Conservation (phyloP, 441 rosid species). For the Arabidopsis lyrata region DNA sequence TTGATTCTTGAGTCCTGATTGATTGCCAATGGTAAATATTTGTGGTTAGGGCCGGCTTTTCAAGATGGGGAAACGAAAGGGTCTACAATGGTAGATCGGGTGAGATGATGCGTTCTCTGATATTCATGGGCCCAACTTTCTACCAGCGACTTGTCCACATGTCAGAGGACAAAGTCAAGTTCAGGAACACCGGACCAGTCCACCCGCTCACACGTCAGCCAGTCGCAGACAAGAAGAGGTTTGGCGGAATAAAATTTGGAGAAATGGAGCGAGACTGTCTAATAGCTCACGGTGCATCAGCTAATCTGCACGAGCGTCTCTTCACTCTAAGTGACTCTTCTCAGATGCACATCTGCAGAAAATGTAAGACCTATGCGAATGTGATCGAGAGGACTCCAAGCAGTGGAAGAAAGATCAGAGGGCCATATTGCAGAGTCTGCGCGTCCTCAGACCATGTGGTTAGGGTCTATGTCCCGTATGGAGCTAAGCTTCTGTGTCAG, state of each 20-base stretch:
- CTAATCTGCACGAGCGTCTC: constrained; percentile 83
- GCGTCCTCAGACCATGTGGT: constrained; percentile 69
- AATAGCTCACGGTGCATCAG: constrained; percentile 87
- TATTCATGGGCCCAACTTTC: constrained; percentile 91
- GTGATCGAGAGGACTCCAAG: constrained; percentile 67
- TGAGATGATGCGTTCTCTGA: constrained; percentile 71
- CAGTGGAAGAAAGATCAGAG: constrained; percentile 72
- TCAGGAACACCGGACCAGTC: constrained; percentile 92
- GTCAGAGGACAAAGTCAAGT: constrained; percentile 94
- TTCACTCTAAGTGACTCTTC: constrained; percentile 83
- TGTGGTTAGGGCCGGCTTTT: constrained; percentile 78
- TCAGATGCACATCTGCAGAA: constrained; percentile 74
- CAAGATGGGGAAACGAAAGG: constrained; percentile 87
- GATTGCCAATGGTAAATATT: background rate
- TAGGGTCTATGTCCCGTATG: constrained; percentile 76
- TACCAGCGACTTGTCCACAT: constrained; percentile 88
- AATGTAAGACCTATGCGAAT: constrained; percentile 63
- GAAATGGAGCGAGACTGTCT: constrained; percentile 97
- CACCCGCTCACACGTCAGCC: constrained; percentile 93
- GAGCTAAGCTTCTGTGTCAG: constrained; percentile 82
- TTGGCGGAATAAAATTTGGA: constrained; percentile 90
- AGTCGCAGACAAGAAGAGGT: constrained; percentile 86
- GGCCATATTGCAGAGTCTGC: constrained; percentile 69
- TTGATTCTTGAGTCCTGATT: constrained; percentile 9
- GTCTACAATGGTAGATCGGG: constrained; percentile 83